A percentile compares a stretch with the other conserved stretches of the same genome.
Evolutionary conservation across 192 early-diverging fungal genomes (phyloP).

Genomic region (Coemansia sp.): DNA sequence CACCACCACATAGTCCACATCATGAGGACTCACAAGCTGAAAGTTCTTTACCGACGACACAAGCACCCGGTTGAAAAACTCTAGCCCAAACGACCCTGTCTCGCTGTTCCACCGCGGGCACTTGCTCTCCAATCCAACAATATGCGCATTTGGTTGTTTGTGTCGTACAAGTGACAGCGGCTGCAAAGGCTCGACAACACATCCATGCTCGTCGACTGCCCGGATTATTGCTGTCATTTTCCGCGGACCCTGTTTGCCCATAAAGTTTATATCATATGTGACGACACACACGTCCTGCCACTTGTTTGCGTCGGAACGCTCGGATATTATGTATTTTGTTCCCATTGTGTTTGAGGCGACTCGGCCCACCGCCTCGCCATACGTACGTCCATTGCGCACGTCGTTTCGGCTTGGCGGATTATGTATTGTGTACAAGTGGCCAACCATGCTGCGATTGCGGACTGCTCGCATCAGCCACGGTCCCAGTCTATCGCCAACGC

Average conservation of each 20-base stretch:
- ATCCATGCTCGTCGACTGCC: slow-evolving; percentile 17
- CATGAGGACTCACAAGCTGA: slow-evolving; percentile 90
- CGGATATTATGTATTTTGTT: slow-evolving; percentile 78
- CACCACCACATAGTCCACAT: slow-evolving; percentile 90
- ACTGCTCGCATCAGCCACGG: slow-evolving; percentile 9
- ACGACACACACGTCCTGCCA: slow-evolving; percentile 56
- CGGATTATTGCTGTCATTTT: slow-evolving; percentile 84
- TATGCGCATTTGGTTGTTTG: not conserved
- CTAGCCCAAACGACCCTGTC: slow-evolving; percentile 86
- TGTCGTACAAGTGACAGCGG: not conserved
- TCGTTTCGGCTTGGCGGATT: not conserved
- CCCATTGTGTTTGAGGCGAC: slow-evolving; percentile 78
- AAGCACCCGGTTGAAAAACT: slow-evolving; percentile 88
- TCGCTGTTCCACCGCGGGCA: slow-evolving; percentile 91
- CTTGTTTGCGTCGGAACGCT: slow-evolving; percentile 55
- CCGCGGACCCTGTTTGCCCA: slow-evolving; percentile 88
- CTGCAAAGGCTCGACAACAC: not conserved
- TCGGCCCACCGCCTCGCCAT: slow-evolving; percentile 15
- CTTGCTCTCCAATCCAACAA: slow-evolving; percentile 79
- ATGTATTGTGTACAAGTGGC: slow-evolving; percentile 17
- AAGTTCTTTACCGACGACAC: slow-evolving; percentile 95
- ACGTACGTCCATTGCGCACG: not conserved
- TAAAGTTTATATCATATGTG: slow-evolving; percentile 81
- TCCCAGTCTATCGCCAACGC: slow-evolving; percentile 7
- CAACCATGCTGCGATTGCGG: slow-evolving; percentile 3